Conservation (phyloP, 352 stramenopile genomes). For the Phytophthora litchii region DNA sequence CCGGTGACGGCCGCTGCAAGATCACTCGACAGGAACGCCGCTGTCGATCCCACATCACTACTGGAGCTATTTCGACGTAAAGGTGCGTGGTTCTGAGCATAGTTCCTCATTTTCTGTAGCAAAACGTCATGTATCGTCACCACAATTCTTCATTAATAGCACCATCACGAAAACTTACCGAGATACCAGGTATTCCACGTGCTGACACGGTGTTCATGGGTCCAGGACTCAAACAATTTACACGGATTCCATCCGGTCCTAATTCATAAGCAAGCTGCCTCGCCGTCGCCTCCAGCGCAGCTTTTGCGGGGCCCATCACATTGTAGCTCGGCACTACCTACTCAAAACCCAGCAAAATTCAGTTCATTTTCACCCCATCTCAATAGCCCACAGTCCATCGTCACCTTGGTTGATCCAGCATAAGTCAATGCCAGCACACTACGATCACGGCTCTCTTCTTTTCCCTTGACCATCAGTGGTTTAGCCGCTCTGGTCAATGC, state of each 20-base stretch:
- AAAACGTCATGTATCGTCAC: conserved; percentile 3
- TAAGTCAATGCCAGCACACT: conserved; percentile 91
- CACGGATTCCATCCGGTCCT: conserved; percentile 73
- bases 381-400: background rate
- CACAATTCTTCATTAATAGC: too few species aligned
- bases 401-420: conserved; percentile 66
- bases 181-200: conserved; percentile 90
- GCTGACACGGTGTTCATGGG: conserved; percentile 92
- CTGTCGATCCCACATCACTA: conserved; percentile 78
- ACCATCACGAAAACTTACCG: conserved; percentile 33
- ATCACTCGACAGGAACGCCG: conserved; percentile 84
- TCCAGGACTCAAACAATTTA: conserved; percentile 92
- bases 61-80: conserved; percentile 74
- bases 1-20: conserved; percentile 80
- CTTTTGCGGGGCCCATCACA: conserved; percentile 93
- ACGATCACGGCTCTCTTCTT: conserved; percentile 40
- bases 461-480: conserved; percentile 48
- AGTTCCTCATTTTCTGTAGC: conserved; percentile 80
- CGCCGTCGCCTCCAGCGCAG: conserved; percentile 84
- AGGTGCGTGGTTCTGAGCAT: conserved; percentile 66
- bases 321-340: conserved; percentile 91
- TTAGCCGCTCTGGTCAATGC: conserved; percentile 68
- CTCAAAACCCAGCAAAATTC: conserved; percentile 21
- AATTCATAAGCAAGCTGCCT: conserved; percentile 87
- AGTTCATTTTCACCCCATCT: conserved; percentile 10